Evolutionary conservation across 2,329 filamentous ascomycete species (phyloP).

Genomic region (Chrysoporthe puriensis): DNA sequence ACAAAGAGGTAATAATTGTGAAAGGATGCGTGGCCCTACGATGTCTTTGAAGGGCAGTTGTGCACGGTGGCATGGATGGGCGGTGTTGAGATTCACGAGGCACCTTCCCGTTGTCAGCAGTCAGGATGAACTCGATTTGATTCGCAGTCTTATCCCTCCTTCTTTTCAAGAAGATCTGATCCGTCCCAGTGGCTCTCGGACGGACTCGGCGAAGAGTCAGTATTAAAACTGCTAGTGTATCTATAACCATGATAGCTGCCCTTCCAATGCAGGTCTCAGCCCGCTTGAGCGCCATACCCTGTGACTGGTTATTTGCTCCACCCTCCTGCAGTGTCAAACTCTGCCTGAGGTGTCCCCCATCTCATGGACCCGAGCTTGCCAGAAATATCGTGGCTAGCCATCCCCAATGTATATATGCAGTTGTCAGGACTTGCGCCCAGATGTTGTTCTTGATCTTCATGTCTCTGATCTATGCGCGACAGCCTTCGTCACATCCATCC

Average conservation of each 20-base stretch:
- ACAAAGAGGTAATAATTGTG: background rate
- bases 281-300: background rate
- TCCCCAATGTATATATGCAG: background rate
- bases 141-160: background rate
- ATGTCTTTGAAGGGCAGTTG: background rate
- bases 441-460: slow-evolving; percentile 3
- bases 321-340: background rate
- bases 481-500: slow-evolving; percentile 20
- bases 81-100: background rate
- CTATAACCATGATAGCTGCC: background rate
- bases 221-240: slow-evolving; percentile 15
- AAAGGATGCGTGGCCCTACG: background rate
- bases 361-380: background rate
- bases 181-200: background rate
- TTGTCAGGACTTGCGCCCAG: slow-evolving; percentile 19
- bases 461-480: background rate
- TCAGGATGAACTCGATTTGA: background rate
- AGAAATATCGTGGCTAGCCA: background rate
- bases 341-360: background rate
- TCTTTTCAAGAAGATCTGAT: background rate
- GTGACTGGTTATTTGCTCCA: background rate
- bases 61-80: background rate
- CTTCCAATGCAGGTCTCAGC: background rate
- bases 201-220: background rate
- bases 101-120: background rate